Evolutionary conservation across 2,329 filamentous ascomycete species (phyloP).

Genomic region (Chaetomium olivaceum): DNA sequence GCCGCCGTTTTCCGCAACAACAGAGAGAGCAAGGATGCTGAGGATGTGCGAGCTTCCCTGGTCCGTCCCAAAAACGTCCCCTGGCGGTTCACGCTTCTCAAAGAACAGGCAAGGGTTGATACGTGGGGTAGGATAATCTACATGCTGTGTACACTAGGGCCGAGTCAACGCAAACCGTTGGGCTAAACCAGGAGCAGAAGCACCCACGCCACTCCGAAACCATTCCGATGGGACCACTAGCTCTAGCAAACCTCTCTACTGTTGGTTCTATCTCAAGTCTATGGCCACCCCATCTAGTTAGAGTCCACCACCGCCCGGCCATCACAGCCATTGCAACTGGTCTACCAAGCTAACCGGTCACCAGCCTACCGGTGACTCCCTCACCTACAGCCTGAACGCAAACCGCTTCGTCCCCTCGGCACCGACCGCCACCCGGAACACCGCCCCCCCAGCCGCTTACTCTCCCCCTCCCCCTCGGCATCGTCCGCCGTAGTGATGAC

Average conservation of each 20-base stretch:
- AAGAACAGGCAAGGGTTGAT: neutral
- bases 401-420: slow-evolving; percentile 68
- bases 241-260: neutral
- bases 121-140: neutral
- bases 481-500: slow-evolving; percentile 76
- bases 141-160: neutral
- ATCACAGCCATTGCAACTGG: neutral
- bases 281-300: neutral
- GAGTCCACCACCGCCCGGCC: neutral
- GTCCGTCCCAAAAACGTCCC: neutral
- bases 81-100: neutral
- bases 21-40: neutral
- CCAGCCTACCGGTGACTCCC: neutral
- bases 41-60: neutral
- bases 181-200: neutral
- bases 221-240: neutral
- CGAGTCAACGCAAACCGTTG: neutral
- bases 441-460: slow-evolving; percentile 65
- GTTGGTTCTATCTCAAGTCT: neutral
- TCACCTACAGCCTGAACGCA: slow-evolving; percentile 45
- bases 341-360: neutral
- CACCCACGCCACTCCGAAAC: neutral
- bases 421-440: slow-evolving; percentile 79
- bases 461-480: slow-evolving; percentile 64
- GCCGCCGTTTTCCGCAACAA: neutral